Evolutionary conservation across 768 basidiomycete genomes (phyloP).

Genomic region (Lactifluus pinguis): DNA sequence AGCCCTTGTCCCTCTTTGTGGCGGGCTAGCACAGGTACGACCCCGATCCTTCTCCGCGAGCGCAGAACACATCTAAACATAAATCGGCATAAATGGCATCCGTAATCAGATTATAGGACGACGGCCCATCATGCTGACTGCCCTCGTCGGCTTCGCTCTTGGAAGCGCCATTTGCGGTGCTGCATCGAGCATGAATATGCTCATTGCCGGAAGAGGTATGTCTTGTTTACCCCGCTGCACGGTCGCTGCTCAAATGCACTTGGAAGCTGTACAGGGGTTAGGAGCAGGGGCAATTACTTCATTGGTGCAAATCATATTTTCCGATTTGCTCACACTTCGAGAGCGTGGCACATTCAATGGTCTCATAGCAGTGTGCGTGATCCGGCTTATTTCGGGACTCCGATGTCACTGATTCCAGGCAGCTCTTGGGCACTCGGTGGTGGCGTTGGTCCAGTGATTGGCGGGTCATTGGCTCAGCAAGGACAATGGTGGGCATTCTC

Average conservation of each 20-base stretch:
- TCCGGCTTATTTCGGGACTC: too few species aligned
- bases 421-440: too few species aligned
- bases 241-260: neutral
- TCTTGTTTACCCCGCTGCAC: slow-evolving; percentile 16
- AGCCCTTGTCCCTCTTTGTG: too few species aligned
- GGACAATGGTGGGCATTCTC: too few species aligned
- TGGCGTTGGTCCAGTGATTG: too few species aligned
- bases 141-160: too few species aligned
- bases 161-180: too few species aligned
- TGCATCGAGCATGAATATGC: too few species aligned
- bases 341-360: slow-evolving; percentile 28
- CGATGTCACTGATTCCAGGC: too few species aligned
- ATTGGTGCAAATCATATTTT: slow-evolving; percentile 25
- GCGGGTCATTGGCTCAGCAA: too few species aligned
- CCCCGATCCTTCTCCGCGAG: neutral
- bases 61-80: neutral
- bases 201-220: too few species aligned
- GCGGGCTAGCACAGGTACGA: slow-evolving; percentile 17
- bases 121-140: slow-evolving; percentile 23
- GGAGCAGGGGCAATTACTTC: slow-evolving; percentile 26
- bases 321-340: slow-evolving; percentile 28
- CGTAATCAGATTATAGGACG: slow-evolving; percentile 25
- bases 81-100: neutral
- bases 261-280: slow-evolving; percentile 9
- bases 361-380: slow-evolving; percentile 24